phyloP scores from a whole-genome alignment of 2,329 filamentous ascomycete genomes.

The Ceratocystis eucalypticola region DNA sequence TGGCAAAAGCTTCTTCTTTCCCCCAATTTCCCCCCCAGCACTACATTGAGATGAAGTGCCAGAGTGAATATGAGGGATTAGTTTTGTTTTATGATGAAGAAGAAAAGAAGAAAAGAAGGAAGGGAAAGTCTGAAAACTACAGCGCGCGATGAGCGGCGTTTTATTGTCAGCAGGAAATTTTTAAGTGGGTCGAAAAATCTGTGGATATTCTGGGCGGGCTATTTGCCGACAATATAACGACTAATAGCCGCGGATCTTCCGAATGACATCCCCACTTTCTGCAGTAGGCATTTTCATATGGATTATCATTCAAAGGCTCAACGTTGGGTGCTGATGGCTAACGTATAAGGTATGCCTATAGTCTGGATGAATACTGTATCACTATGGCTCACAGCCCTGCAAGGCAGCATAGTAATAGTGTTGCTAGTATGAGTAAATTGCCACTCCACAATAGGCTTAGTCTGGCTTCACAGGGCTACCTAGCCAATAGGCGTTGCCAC shows the following conservation, averaged over 20 bases:
- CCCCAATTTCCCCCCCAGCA: slow-evolving; percentile 59
- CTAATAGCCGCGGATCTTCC: neutral
- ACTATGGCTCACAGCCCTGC: too few species aligned
- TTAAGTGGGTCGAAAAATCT: slow-evolving; percentile 5
- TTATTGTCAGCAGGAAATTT: slow-evolving; percentile 12
- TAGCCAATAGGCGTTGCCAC: too few species aligned
- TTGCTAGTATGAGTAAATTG: too few species aligned
- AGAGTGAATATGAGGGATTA: slow-evolving; percentile 56
- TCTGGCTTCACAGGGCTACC: too few species aligned
- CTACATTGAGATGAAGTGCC: slow-evolving; percentile 39
- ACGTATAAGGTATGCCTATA: too few species aligned
- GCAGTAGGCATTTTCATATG: too few species aligned
- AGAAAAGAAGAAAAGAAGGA: slow-evolving; percentile 23
- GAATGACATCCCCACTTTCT: neutral
- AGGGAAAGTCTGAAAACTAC: slow-evolving; percentile 13
- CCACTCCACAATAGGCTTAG: too few species aligned
- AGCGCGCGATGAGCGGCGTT: neutral
- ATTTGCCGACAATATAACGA: neutral
- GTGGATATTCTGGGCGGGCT: neutral
- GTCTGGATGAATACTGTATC: too few species aligned
- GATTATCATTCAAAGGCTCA: too few species aligned
- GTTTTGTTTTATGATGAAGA: slow-evolving; percentile 24
- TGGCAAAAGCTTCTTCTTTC: slow-evolving; percentile 36
- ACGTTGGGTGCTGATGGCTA: too few species aligned
- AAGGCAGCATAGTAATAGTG: too few species aligned